Conservation (phyloP, 306 rosid species). For the Leucaena leucocephala region DNA sequence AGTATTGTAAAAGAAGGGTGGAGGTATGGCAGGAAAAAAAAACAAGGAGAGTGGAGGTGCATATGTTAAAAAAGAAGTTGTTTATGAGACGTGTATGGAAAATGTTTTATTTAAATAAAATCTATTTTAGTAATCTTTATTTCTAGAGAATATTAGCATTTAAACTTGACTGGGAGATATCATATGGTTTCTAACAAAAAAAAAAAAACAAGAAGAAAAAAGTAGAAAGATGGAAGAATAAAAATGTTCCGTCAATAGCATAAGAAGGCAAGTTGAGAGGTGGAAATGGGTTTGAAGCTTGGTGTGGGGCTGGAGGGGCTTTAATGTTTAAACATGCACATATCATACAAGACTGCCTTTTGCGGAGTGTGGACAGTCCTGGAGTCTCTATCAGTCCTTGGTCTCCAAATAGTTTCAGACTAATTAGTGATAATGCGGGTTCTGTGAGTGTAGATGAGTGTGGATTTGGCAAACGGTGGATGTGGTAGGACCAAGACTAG, state of each 20-base stretch:
- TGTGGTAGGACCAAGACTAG: not conserved
- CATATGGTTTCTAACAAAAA: too few relatives aligned
- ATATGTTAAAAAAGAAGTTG: not conserved
- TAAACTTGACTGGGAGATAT: too few relatives aligned
- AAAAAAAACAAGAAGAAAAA: too few relatives aligned
- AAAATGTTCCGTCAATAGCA: not conserved
- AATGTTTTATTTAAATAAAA: too few relatives aligned
- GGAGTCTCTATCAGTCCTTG: not conserved
- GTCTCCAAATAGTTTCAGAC: not conserved
- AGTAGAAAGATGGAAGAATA: not conserved
- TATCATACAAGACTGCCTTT: too few relatives aligned
- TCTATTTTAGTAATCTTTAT: too few relatives aligned
- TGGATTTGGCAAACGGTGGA: not conserved
- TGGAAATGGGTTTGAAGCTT: not conserved
- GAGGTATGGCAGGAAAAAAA: too few relatives aligned
- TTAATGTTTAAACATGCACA: too few relatives aligned
- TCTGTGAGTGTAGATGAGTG: not conserved
- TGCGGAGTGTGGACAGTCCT: too few relatives aligned
- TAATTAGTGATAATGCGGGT: not conserved
- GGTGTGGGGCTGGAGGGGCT: too few relatives aligned
- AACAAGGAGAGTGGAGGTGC: not conserved
- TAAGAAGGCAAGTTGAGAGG: not conserved
- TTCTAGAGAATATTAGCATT: too few relatives aligned
- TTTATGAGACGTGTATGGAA: too few relatives aligned
- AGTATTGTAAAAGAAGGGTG: not conserved